phyloP scores from a whole-genome alignment of 257 asterid genomes.

The Oldenlandia corymbosa region DNA sequence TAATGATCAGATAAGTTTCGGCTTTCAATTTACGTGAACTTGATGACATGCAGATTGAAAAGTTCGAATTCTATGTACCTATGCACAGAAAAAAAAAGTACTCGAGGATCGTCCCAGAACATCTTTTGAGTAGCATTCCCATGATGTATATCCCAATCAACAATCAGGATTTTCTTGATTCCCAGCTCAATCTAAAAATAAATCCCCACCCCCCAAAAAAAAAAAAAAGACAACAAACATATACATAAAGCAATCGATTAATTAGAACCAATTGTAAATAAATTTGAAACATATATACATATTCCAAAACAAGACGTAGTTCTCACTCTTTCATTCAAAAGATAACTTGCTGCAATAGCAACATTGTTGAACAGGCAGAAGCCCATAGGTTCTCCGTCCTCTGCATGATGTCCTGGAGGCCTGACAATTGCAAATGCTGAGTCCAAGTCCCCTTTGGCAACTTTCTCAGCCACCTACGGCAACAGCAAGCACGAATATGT shows the following conservation, averaged over 20 bases:
- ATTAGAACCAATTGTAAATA: conserved; percentile 6
- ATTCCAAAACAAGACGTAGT: conserved; percentile 15
- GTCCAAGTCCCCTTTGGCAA: conserved; percentile 72
- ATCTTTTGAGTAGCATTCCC: conserved; percentile 96
- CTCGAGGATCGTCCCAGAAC: conserved; percentile 85
- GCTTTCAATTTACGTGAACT: not conserved
- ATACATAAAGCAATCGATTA: conserved; percentile 1
- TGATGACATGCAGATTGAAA: not conserved
- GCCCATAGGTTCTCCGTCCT: conserved; percentile 76
- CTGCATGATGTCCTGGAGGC: conserved; percentile 99
- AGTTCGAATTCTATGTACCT: conserved; percentile 40
- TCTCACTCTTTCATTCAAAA: conserved; percentile 74
- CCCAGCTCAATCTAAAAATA: conserved; percentile 60
- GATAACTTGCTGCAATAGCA: conserved; percentile 68
- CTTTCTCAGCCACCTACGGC: conserved; percentile 68
- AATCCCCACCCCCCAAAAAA: too few relatives aligned
- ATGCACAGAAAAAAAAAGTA: conserved; percentile 95
- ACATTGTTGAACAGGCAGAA: conserved; percentile 88
- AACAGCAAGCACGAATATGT: not conserved
- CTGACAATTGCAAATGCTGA: conserved; percentile 87
- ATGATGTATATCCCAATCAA: conserved; percentile 98
- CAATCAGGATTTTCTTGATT: conserved; percentile 67
- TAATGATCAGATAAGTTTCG: not conserved
- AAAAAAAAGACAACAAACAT: conserved; percentile 12
- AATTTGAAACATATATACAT: conserved; percentile 8